Evolutionary conservation across 2,329 filamentous ascomycete genomes (phyloP).

Genomic region (Ustilaginoidea virens): DNA sequence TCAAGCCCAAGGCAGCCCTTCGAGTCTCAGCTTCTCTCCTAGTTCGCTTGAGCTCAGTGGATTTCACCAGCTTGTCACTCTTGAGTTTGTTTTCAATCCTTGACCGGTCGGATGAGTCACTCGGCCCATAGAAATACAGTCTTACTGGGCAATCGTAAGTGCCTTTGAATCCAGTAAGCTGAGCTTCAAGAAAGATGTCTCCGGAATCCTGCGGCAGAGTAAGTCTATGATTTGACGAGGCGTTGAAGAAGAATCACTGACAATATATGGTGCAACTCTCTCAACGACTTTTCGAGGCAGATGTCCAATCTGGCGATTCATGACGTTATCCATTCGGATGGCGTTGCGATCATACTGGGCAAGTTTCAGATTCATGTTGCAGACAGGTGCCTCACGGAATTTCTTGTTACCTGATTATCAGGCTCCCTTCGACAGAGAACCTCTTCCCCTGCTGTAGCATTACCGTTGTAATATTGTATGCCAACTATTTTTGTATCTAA

Average conservation of each 20-base stretch:
- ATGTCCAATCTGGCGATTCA: constrained; percentile 63
- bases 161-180: constrained; percentile 50
- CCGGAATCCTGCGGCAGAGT: constrained; percentile 29
- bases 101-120: constrained; percentile 33
- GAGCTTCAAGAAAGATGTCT: constrained; percentile 50
- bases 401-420: constrained; percentile 32
- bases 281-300: constrained; percentile 49
- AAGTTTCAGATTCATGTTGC: neutral
- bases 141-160: constrained; percentile 57
- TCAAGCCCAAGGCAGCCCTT: constrained; percentile 26
- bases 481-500: constrained; percentile 35
- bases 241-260: constrained; percentile 16
- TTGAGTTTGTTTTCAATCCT: constrained; percentile 47
- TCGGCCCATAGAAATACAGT: constrained; percentile 54
- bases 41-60: constrained; percentile 39
- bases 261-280: constrained; percentile 62
- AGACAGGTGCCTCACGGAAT: neutral
- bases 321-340: constrained; percentile 64
- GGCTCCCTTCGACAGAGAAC: constrained; percentile 52
- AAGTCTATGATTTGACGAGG: neutral
- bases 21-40: constrained; percentile 36
- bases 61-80: constrained; percentile 45
- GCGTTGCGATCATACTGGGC: constrained; percentile 56
- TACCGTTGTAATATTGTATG: constrained; percentile 44
- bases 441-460: constrained; percentile 45